phyloP scores from a whole-genome alignment of 345 rosid genomes.

The Aquilaria yunnanensis region DNA sequence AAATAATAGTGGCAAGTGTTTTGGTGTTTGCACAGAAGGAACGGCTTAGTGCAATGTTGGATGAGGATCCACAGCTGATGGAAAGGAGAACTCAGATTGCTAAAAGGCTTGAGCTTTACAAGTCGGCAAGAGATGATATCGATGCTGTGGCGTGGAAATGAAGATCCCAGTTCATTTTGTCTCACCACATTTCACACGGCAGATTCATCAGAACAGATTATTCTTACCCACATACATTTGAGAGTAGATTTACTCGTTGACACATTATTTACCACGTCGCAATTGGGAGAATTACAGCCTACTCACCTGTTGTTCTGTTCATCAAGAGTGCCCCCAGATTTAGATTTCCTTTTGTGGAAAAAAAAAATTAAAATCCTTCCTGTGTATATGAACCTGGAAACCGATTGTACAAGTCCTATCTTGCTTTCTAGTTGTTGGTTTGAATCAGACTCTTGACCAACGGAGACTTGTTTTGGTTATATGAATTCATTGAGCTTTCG shows the following conservation, averaged over 20 bases:
- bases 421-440: too few relatives aligned
- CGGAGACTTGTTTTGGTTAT: too few relatives aligned
- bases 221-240: background rate
- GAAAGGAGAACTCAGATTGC: slow-evolving; percentile 42
- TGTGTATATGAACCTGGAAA: too few relatives aligned
- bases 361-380: too few relatives aligned
- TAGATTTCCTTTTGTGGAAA: too few relatives aligned
- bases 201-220: background rate
- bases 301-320: background rate
- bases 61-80: slow-evolving; percentile 45
- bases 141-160: slow-evolving; percentile 33
- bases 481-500: too few relatives aligned
- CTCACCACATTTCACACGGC: too few relatives aligned
- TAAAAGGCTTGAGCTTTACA: slow-evolving; percentile 45
- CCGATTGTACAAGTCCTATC: too few relatives aligned
- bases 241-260: background rate
- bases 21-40: background rate
- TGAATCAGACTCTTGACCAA: too few relatives aligned
- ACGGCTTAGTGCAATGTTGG: slow-evolving; percentile 21
- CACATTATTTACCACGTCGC: background rate
- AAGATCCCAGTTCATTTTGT: background rate
- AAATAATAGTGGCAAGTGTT: background rate
- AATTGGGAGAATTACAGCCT: background rate
- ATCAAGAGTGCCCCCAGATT: background rate
- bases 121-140: slow-evolving; percentile 47